Evolutionary conservation across 106 monocot genomes (phyloP), one percentile per base, ranked within the genome.

Genomic region (Allium cepa): DNA sequence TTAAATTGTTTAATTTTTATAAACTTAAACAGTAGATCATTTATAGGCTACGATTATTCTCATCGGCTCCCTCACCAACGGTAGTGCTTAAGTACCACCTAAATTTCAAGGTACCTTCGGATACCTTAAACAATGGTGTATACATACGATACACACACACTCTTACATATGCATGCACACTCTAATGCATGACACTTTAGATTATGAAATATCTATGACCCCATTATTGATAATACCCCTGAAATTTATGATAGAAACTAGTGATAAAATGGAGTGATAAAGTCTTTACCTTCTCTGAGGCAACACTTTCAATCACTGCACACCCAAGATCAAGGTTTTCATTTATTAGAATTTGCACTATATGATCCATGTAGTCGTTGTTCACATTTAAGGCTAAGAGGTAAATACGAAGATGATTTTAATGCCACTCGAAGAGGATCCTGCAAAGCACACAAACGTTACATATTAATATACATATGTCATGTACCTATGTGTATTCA

Each of bases 291-390:
- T 93, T 92, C 13, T 83, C 80, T 9, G 93, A 81, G 97, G 97
- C 92, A 57, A 90, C 87, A 67, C 79, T 81, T 79, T 99, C 92
- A 78, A 99, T 92, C 57, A 92, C 69, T 69, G 92, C 92, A 87
- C 97, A 99, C 3, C 92, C 97, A 76, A 93, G 82, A 70, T 99
- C 97, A 56, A 99, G 82, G 83, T 99, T 82, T 80, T 99, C 97
- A 60, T 77, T 90, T 72, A 80, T 85, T 47, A 93, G 79, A 77
- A 83, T 82, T 70, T 85, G 89, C 77, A 99, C 64, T 69, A 88
- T 82, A 57, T 99, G 92, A 45, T 99, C 97, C 72, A 73, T 76
- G 65, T 72, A 76, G 17, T 99, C 92, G 55, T 17, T 74, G 51
- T 57, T 79, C 36, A 82, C 71, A 82, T 75, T 92, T 17, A 84